Conservation (phyloP, 2,329 filamentous ascomycete genomes). For the Penicillium sp. region DNA sequence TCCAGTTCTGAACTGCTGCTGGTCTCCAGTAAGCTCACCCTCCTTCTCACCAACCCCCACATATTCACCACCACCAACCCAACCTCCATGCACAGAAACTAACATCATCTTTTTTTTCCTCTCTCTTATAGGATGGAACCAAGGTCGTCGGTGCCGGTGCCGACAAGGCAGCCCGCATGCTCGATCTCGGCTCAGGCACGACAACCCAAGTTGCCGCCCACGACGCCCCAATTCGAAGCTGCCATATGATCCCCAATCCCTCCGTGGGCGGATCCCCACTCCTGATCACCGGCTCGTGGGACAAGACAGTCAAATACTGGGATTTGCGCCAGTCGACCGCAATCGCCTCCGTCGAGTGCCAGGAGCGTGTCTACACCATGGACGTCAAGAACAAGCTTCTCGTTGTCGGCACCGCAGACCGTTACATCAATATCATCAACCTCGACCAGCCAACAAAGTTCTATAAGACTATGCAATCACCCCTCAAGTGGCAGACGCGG, state of each 20-base stretch:
- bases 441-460: constrained; percentile 83
- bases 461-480: constrained; percentile 95
- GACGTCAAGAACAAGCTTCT: constrained; percentile 85
- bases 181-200: constrained; percentile 67
- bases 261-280: constrained; percentile 59
- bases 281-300: constrained; percentile 78
- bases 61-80: neutral
- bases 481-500: constrained; percentile 96
- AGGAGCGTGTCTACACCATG: constrained; percentile 73
- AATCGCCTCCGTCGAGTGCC: constrained; percentile 49
- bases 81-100: constrained; percentile 1
- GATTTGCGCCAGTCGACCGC: constrained; percentile 52
- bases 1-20: constrained; percentile 80
- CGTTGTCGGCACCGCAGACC: constrained; percentile 88
- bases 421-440: constrained; percentile 94
- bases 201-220: constrained; percentile 76
- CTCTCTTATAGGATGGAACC: constrained; percentile 69
- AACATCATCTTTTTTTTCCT: constrained; percentile 14
- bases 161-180: constrained; percentile 85
- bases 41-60: neutral
- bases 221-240: constrained; percentile 76
- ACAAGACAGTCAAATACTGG: constrained; percentile 59
- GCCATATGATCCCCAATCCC: constrained; percentile 73
- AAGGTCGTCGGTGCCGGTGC: constrained; percentile 85
- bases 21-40: constrained; percentile 70